Percentiles rank a stretch among this genome's conserved stretches.
Evolutionary conservation across 805 yeast species (phyloP).

Genomic region (Hanseniaspora valbyensis): DNA sequence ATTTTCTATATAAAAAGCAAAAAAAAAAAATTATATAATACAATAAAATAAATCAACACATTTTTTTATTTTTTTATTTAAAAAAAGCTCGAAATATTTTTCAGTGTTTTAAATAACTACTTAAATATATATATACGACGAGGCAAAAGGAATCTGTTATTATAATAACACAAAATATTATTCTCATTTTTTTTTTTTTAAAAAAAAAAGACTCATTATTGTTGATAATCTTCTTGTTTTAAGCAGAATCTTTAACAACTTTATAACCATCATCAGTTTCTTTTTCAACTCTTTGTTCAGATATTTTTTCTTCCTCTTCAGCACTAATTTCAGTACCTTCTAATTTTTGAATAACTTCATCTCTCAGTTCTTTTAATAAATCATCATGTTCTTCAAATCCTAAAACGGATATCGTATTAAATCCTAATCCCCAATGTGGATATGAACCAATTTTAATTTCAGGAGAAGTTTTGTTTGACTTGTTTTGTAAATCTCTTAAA

Average conservation of each 20-base stretch:
- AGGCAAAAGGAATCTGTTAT: too few species aligned
- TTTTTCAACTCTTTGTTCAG: conserved; percentile 21
- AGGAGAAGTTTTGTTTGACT: conserved; percentile 25
- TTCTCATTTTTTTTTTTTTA: too few species aligned
- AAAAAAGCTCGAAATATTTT: too few species aligned
- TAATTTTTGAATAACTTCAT: conserved; percentile 36
- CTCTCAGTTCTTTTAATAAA: conserved; percentile 37
- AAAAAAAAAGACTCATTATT: too few species aligned
- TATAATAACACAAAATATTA: too few species aligned
- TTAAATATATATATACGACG: too few species aligned
- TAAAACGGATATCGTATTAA: conserved; percentile 63
- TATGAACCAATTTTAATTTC: conserved; percentile 69
- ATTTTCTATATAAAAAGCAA: too few species aligned
- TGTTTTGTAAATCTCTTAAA: conserved; percentile 41
- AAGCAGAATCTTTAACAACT: conserved; percentile 6
- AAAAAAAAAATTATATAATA: neutral
- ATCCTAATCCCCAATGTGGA: conserved; percentile 58
- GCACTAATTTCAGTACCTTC: conserved; percentile 48
- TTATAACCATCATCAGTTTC: conserved; percentile 13
- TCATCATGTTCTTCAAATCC: conserved; percentile 39
- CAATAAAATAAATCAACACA: neutral
- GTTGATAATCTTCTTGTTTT: too few species aligned
- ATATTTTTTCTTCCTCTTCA: conserved; percentile 41
- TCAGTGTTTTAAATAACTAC: too few species aligned
- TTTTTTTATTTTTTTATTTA: too few species aligned